Evolutionary conservation across 1,284 basidiomycete species (phyloP).

Genomic region (Rhodotorula glutinis): DNA sequence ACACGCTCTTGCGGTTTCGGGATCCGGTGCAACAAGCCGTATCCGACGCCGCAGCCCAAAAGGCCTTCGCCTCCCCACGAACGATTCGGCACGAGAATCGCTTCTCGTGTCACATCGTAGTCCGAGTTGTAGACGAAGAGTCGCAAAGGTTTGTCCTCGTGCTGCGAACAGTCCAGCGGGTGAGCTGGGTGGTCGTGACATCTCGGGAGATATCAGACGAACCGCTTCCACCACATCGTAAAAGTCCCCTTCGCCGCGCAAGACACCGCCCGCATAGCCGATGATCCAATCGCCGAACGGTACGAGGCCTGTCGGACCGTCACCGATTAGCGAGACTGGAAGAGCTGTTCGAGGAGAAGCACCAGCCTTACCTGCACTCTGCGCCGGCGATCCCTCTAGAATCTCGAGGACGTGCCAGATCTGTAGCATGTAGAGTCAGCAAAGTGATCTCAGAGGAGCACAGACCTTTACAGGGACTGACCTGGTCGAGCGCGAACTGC

Average conservation of each 20-base stretch:
- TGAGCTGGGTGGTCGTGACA: not conserved
- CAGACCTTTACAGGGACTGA: conserved; percentile 15
- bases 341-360: too few relatives aligned
- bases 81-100: conserved; percentile 70
- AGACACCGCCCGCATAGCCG: conserved; percentile 91
- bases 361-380: conserved; percentile 58
- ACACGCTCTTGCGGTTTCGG: conserved; percentile 53
- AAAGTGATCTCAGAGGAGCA: not conserved
- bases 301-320: conserved; percentile 59
- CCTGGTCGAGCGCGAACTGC: conserved; percentile 75
- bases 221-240: conserved; percentile 93
- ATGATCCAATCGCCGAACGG: conserved; percentile 85
- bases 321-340: too few relatives aligned
- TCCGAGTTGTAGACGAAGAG: conserved; percentile 97
- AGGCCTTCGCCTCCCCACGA: conserved; percentile 95
- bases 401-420: conserved; percentile 99
- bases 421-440: conserved; percentile 14
- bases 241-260: conserved; percentile 91
- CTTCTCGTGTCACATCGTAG: conserved; percentile 63
- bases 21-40: conserved; percentile 82
- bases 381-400: conserved; percentile 90
- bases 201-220: conserved; percentile 44
- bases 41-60: conserved; percentile 83
- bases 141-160: conserved; percentile 84
- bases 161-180: conserved; percentile 53